A percentile compares a stretch with the other conserved stretches of the same genome.
These are phyloP conservation scores for Malassezia yamatoensis DNA, from an alignment of 1,284 basidiomycete species.

Conservation along the genomic window DNA sequence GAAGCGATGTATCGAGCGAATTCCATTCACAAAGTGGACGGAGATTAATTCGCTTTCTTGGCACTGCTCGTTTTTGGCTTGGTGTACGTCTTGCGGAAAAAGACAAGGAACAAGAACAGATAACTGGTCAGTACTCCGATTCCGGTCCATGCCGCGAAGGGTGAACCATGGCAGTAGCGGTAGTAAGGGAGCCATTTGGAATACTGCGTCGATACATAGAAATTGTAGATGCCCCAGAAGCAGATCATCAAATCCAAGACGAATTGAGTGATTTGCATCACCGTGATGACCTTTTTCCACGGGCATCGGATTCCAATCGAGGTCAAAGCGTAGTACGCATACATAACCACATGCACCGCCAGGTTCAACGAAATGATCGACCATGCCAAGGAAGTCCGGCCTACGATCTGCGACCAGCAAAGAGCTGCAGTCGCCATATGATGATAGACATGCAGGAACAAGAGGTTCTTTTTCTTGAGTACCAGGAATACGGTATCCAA, in stretches of 20 bases:
- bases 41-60: conserved; percentile 3
- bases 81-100: conserved; percentile 49
- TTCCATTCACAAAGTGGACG: background rate
- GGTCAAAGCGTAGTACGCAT: conserved; percentile 43
- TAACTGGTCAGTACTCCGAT: conserved; percentile 79
- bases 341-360: conserved; percentile 94
- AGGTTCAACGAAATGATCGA: conserved; percentile 87
- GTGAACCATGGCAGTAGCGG: conserved; percentile 77
- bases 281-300: conserved; percentile 93
- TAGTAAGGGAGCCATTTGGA: conserved; percentile 56
- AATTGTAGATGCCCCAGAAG: conserved; percentile 17
- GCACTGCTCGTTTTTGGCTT: conserved; percentile 19
- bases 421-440: conserved; percentile 94
- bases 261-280: conserved; percentile 68
- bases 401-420: conserved; percentile 87
- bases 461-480: conserved; percentile 90
- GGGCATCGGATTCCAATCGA: conserved; percentile 35
- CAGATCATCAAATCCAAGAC: conserved; percentile 15
- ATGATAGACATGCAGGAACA: conserved; percentile 93
- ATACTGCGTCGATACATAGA: conserved; percentile 50
- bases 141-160: conserved; percentile 77
- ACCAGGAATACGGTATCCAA: conserved; percentile 92
- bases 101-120: conserved; percentile 46
- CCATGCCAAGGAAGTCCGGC: conserved; percentile 68
- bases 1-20: too few relatives aligned